Percentiles rank a stretch among this genome's conserved stretches.
These are phyloP conservation scores for Zymoseptoria crescenta DNA, from an alignment of 2,329 filamentous ascomycete genomes.

Conservation along the genomic window DNA sequence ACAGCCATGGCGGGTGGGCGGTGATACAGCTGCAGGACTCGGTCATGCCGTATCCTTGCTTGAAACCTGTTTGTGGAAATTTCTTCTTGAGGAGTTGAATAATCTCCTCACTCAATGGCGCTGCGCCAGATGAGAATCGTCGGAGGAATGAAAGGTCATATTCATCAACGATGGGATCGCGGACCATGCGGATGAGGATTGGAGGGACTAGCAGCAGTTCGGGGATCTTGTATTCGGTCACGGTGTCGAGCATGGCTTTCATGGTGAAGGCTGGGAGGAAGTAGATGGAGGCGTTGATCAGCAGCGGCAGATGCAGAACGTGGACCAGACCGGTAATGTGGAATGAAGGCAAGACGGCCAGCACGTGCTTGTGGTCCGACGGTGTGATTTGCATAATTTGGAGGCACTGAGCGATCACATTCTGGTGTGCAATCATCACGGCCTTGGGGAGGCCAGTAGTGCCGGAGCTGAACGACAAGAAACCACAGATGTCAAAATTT, in stretches of 20 bases:
- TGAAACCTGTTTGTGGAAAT: conserved; percentile 48
- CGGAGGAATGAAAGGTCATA: conserved; percentile 51
- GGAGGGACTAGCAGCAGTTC: conserved; percentile 54
- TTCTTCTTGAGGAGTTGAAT: conserved; percentile 47
- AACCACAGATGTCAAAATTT: conserved; percentile 51
- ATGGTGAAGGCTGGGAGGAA: conserved; percentile 60
- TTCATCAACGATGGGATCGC: conserved; percentile 46
- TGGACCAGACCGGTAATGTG: conserved; percentile 59
- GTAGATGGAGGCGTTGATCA: conserved; percentile 58
- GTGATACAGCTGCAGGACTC: conserved; percentile 58
- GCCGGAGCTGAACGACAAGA: conserved; percentile 43
- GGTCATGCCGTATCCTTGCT: conserved; percentile 47
- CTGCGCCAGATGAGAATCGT: conserved; percentile 54
- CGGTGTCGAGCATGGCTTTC: conserved; percentile 47
- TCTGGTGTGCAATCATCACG: conserved; percentile 46
- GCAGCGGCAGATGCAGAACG: conserved; percentile 53
- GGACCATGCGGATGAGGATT: conserved; percentile 53
- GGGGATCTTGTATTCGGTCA: conserved; percentile 45
- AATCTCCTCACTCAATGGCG: conserved; percentile 51
- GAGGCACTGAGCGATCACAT: conserved; percentile 53
- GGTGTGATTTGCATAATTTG: conserved; percentile 50
- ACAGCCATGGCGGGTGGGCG: conserved; percentile 49
- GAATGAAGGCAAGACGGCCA: conserved; percentile 54
- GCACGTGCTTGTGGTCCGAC: conserved; percentile 41
- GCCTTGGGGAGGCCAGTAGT: conserved; percentile 46